Base-by-base conservation (phyloP, 2,329 filamentous ascomycete genomes). In the Verticillium longisporum region DNA sequence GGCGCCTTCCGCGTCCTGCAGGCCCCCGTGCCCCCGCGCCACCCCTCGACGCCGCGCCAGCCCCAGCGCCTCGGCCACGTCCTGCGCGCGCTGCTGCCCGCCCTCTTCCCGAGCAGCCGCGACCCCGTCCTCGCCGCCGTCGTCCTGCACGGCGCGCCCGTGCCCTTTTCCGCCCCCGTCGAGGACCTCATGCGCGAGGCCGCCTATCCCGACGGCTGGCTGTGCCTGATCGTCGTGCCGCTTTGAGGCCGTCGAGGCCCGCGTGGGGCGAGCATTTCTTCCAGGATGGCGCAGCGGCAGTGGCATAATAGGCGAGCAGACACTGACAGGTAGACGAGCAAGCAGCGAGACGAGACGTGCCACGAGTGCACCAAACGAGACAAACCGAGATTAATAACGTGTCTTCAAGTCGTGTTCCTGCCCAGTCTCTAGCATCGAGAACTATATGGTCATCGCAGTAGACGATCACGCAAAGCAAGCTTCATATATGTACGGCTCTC, bases 181-280 rank as follows among this genome's bases (percentile, higher is more conserved):
- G 90, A 92, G 69, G 94, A 97, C 56, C 73, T 99, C 61, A 90
- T 95, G 76, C 83, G 87, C 61, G 89, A 89, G 69, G 90, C 90
- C 4, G 87, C 91, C 1, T 98, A 97, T 78, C 87, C 92, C 0
- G 95, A 99, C 75, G 95, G 95, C 0, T 99, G 93, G 89, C 74
- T 97, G 32, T 91, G 92, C 73, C 75, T 97, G 53, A 90, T 92
- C 59, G 84, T 97, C 5, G 82, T 88, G 21, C 88, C 96, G 78
- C 80, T 92, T 70, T 78, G 64, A 73, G n/a, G 33, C 10, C 33
- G 33, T n/a, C n/a, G n/a, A n/a, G n/a, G n/a, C n/a, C n/a, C n/a
- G n/a, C n/a, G n/a, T n/a, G n/a, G n/a, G n/a, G n/a, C n/a, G n/a
- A n/a, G n/a, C n/a, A n/a, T n/a, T n/a, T n/a, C n/a, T n/a, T n/a